phyloP scores from a whole-genome alignment of 495 filamentous ascomycete genomes.

The Thozetella sp. region DNA sequence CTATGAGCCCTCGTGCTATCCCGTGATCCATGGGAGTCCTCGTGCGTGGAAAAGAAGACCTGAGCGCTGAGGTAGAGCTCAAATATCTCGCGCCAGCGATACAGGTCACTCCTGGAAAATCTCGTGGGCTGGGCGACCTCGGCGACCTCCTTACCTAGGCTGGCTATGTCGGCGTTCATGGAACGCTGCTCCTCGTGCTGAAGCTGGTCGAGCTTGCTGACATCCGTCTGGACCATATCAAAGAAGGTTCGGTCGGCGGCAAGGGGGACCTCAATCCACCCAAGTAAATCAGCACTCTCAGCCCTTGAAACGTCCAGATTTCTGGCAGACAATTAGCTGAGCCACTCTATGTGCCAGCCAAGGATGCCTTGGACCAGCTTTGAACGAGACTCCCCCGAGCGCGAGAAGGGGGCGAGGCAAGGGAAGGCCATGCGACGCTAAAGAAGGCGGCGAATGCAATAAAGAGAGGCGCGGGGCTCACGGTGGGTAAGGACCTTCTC shows the following conservation, averaged over 20 bases:
- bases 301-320: background rate
- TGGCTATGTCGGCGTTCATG: conserved; percentile 53
- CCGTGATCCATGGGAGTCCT: conserved; percentile 59
- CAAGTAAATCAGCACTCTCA: conserved; percentile 8
- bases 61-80: conserved; percentile 67
- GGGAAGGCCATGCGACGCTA: too few relatives aligned
- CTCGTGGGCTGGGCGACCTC: conserved; percentile 58
- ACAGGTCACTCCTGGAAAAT: conserved; percentile 62
- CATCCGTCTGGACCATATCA: conserved; percentile 59
- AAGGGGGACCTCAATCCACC: conserved; percentile 64
- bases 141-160: conserved; percentile 58
- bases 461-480: too few relatives aligned
- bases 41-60: conserved; percentile 73
- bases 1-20: conserved; percentile 51
- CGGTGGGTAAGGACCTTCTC: too few relatives aligned
- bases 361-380: too few relatives aligned
- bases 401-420: too few relatives aligned
- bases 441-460: too few relatives aligned
- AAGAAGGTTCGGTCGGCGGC: conserved; percentile 72
- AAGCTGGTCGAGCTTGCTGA: conserved; percentile 60
- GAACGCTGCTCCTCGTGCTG: conserved; percentile 57
- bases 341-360: too few relatives aligned
- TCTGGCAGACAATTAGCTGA: background rate
- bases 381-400: too few relatives aligned
- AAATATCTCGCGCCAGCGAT: conserved; percentile 74